These are phyloP conservation scores for Polychaeton citri DNA, from an alignment of 2,329 filamentous ascomycete genomes.

Conservation along the genomic window DNA sequence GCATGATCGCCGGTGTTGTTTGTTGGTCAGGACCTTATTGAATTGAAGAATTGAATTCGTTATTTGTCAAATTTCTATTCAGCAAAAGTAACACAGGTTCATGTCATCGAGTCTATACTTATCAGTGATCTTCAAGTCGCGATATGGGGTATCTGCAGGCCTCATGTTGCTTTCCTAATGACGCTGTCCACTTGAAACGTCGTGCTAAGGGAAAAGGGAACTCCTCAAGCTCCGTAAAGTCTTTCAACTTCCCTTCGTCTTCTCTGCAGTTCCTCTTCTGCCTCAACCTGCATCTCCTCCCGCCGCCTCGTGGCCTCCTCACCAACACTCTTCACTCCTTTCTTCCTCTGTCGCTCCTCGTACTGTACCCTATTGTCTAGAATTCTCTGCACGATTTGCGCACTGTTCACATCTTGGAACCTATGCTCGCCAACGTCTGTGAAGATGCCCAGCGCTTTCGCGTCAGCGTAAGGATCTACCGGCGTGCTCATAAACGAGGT, in stretches of 20 bases:
- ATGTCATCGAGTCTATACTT: too few species aligned
- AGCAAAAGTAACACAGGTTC: too few species aligned
- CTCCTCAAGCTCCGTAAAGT: conserved; percentile 23
- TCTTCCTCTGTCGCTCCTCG: conserved; percentile 79
- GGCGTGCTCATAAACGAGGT: conserved; percentile 68
- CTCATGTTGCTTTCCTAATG: too few species aligned
- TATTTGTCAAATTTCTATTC: too few species aligned
- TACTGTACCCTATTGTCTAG: conserved; percentile 76
- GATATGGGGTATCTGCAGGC: too few species aligned
- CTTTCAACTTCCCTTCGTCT: conserved; percentile 25
- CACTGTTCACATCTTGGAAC: conserved; percentile 81
- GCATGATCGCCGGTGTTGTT: too few species aligned
- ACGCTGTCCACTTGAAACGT: too few species aligned
- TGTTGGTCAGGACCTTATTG: too few species aligned
- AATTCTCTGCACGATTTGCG: conserved; percentile 81
- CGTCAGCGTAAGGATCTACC: conserved; percentile 52
- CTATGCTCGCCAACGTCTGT: conserved; percentile 61
- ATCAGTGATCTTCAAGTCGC: too few species aligned
- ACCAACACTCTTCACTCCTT: conserved; percentile 70
- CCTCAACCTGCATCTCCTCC: conserved; percentile 14
- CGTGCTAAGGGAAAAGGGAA: too few species aligned
- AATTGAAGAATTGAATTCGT: too few species aligned
- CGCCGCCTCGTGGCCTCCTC: conserved; percentile 41
- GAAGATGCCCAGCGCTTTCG: conserved; percentile 76
- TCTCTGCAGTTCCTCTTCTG: conserved; percentile 11